Evolutionary conservation across 2,329 filamentous ascomycete genomes (phyloP).

Genomic region (Fusarium foetens): DNA sequence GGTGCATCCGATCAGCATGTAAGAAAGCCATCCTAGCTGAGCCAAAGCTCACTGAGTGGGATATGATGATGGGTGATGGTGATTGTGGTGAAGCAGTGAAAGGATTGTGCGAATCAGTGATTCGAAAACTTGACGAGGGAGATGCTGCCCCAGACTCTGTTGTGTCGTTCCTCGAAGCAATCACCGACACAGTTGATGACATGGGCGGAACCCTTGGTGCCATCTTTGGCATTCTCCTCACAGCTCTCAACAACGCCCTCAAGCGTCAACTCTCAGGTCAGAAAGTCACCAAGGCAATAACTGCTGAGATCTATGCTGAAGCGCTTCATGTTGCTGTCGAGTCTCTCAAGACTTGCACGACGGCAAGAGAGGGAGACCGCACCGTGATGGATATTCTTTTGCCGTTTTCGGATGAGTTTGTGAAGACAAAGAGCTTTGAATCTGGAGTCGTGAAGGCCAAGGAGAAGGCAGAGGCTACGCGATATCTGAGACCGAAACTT

Average conservation of each 20-base stretch:
- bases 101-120: rapidly evolving
- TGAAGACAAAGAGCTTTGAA: neutral
- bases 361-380: neutral
- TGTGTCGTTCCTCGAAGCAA: neutral
- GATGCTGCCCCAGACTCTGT: neutral
- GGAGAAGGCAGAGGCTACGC: neutral
- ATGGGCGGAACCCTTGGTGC: neutral
- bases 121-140: rapidly evolving
- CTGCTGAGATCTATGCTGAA: neutral
- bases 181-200: neutral
- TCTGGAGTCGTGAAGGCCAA: neutral
- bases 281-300: rapidly evolving
- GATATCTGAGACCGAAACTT: neutral
- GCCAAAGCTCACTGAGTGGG: neutral
- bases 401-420: neutral
- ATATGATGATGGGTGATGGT: neutral
- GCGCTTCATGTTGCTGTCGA: rapidly evolving
- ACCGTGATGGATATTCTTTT: neutral
- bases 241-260: neutral
- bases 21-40: neutral
- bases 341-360: neutral
- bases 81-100: neutral
- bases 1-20: neutral
- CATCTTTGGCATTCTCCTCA: neutral
- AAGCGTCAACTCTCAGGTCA: neutral